Evolutionary conservation across 805 yeast species (phyloP).

Genomic region (Peterozyma toletana): DNA sequence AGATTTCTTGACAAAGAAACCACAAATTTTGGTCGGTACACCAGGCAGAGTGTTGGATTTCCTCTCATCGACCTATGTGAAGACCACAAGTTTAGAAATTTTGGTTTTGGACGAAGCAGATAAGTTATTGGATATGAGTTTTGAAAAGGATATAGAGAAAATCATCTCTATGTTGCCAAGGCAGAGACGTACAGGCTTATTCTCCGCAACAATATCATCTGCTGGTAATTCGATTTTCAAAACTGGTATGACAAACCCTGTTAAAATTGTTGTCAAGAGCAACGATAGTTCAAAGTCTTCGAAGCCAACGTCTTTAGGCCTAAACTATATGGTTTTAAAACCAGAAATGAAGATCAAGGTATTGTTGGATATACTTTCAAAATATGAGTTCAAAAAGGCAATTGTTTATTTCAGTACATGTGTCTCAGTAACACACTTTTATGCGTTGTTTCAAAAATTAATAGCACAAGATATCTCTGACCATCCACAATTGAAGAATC

Average conservation of each 20-base stretch:
- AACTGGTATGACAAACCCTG: constrained; percentile 92
- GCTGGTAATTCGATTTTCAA: constrained; percentile 75
- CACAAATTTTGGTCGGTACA: constrained; percentile 82
- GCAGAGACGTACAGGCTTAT: constrained; percentile 89
- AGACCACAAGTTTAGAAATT: constrained; percentile 59
- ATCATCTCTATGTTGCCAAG: constrained; percentile 72
- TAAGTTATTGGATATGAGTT: constrained; percentile 71
- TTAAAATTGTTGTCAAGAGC: constrained; percentile 71
- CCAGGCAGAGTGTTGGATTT: constrained; percentile 87
- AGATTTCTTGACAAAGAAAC: constrained; percentile 40
- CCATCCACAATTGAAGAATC: constrained; percentile 12
- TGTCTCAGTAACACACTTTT: constrained; percentile 71
- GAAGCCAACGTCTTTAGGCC: constrained; percentile 56
- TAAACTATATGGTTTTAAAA: constrained; percentile 52
- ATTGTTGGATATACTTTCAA: constrained; percentile 44
- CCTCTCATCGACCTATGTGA: constrained; percentile 48
- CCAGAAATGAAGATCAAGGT: constrained; percentile 57
- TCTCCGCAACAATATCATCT: constrained; percentile 86
- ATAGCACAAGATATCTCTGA: constrained; percentile 14
- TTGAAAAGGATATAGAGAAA: constrained; percentile 57
- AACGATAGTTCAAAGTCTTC: constrained; percentile 24
- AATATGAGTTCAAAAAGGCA: constrained; percentile 61
- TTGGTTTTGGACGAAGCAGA: constrained; percentile 92
- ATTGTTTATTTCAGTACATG: constrained; percentile 94
- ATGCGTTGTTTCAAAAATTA: constrained; percentile 42